A percentile compares a stretch with the other conserved stretches of the same genome.
These are phyloP conservation scores for Carex pumila DNA, from an alignment of 176 grass and related monocot species.

Conservation along the genomic window DNA sequence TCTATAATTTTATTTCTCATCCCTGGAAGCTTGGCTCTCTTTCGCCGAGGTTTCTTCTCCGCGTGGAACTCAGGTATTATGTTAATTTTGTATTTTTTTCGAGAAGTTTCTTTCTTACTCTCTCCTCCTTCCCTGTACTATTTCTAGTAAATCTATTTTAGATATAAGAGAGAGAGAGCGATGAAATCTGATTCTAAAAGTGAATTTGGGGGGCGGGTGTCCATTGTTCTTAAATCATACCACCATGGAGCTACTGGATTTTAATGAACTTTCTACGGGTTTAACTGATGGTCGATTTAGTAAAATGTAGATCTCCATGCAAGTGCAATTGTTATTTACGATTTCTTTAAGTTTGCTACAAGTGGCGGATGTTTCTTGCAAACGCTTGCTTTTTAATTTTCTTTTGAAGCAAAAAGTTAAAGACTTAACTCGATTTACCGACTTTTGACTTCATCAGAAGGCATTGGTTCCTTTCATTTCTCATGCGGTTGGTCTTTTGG, in stretches of 20 bases:
- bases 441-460: neutral
- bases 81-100: neutral
- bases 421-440: neutral
- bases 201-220: neutral
- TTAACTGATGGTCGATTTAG: neutral
- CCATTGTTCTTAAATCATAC: neutral
- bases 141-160: neutral
- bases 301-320: neutral
- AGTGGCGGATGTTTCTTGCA: neutral
- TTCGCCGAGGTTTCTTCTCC: slow-evolving; percentile 8
- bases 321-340: neutral
- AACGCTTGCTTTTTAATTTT: neutral
- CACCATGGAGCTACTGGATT: neutral
- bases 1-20: neutral
- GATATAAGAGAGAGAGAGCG: neutral
- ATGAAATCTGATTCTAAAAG: neutral
- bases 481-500: neutral
- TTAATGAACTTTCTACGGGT: neutral
- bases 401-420: neutral
- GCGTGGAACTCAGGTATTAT: neutral
- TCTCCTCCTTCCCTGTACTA: neutral
- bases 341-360: neutral
- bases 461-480: neutral
- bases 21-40: neutral
- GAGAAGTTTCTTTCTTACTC: neutral